Evolutionary conservation across 2,329 filamentous ascomycete genomes (phyloP), one percentile per base, ranked within the genome.

Genomic region (Myriosclerotinia duriaeana): DNA sequence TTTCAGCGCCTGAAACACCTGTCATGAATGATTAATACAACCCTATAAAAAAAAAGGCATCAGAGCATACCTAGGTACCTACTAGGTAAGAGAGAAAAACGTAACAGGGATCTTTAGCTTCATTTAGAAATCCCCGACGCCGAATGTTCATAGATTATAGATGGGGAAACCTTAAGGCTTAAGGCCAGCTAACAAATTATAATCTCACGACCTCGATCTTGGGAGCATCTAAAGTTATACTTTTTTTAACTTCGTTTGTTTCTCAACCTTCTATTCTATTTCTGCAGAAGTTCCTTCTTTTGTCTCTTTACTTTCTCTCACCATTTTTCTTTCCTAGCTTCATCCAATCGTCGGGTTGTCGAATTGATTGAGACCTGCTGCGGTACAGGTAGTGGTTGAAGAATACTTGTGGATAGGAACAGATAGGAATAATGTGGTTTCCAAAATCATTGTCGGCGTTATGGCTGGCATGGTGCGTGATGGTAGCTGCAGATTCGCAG

Each of bases 381-480:
- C 48, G 46, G 56, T 38, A 60, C 7, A 50, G 2, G 3, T 26
- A 9, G 11, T 26, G 38, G 34, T 48, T 53, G 14, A 50, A 67
- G 62, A 53, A 60, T 52, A 53, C 30, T 8, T 20, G 30, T 22
- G 56, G 59, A 63, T 58, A 44, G 59, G 53, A 38, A 26, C 34
- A 59, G 36, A 34, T 48, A 50, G 66, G 34, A 52, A 75, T 67
- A 69, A 76, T 77, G 75, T 71, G 75, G 73, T 62, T 75, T 67
- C 71, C 69, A 44, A 70, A 68, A 50, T 70, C 66, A 60, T 66
- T 74, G 68, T 72, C 72, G 56, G 71, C 68, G 60, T 62, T 74
- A 69, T 72, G 76, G 73, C 74, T 79, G 71, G 77, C 75, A 69
- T 73, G 75, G 68, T 76, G 72, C 71, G 73, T 71, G 56, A 52